Base-by-base conservation (phyloP, 805 yeast species). In the Cyberlindnera americana region DNA sequence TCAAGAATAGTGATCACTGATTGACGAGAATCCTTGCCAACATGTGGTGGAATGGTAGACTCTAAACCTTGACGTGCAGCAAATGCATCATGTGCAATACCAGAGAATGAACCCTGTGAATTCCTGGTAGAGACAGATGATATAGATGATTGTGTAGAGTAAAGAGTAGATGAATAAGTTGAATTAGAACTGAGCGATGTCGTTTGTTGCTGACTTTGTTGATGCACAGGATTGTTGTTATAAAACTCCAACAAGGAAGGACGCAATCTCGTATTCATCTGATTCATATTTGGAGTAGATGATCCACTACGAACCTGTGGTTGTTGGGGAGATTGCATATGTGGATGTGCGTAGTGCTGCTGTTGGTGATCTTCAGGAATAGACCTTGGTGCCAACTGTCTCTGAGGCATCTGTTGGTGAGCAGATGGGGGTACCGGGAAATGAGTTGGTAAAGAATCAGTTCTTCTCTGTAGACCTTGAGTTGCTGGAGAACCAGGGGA, bases 91-190 rank as follows among this genome's bases (percentile, higher is more conserved):
- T 36, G 36, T 4, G 35, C 34, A 15, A 40, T 29, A 14, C 45
- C 50, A 3, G 52, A 34, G 33, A 50, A 21, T 5, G 44, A 46
- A 7, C 49, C 53, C 19, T 48, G 47, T 3, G 57, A 52, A 33
- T 47, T 50, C 32, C 58, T 40, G 13, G 53, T 46, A 5, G 59
- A 54, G 1, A 46, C 37, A 9, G 59, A 54, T 1, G 57, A 52
- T 5, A 50, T 46, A 6, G 60, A 55, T 3, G 57, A 51, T 18
- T 50, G 47, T 2, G 47, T 38, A 8, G 60, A 56, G 35, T 53
- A 52, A 8, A 50, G 16, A 2, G 56, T 44, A 3, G 23, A 21
- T 21, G 44, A 43, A 19, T 44, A 38, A 1, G 57, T 49, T 9
- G 51, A 47, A 11, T 34, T 35, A 13, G 59, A 56, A n/a, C 43